Evolutionary conservation across 208 protist species (phyloP).

Genomic region (Crithidia brevicula): DNA sequence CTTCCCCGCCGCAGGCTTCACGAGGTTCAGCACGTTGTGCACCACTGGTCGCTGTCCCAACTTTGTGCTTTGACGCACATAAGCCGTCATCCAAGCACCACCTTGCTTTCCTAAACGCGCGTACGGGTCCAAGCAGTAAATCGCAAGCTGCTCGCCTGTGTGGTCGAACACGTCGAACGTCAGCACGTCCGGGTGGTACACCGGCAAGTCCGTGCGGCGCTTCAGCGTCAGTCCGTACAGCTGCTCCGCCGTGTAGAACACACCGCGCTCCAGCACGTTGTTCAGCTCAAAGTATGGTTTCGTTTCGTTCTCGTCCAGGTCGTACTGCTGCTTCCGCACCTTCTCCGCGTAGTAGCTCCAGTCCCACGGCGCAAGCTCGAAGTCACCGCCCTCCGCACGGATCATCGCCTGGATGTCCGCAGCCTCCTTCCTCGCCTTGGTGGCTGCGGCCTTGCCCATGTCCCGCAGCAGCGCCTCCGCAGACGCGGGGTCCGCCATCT

Average conservation of each 20-base stretch:
- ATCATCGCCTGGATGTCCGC: conserved; percentile 35
- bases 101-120: conserved; percentile 51
- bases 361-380: conserved; percentile 54
- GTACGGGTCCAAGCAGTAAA: conserved; percentile 55
- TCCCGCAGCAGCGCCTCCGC: conserved; percentile 36
- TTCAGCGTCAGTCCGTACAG: conserved; percentile 57
- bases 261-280: conserved; percentile 53
- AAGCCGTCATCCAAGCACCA: conserved; percentile 62
- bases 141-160: conserved; percentile 34
- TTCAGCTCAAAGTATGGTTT: conserved; percentile 63
- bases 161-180: conserved; percentile 48
- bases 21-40: conserved; percentile 59
- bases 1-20: conserved; percentile 47
- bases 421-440: conserved; percentile 32
- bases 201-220: conserved; percentile 48
- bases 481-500: conserved; percentile 49
- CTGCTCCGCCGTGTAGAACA: conserved; percentile 56
- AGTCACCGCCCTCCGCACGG: conserved; percentile 33
- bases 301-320: conserved; percentile 54
- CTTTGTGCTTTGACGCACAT: conserved; percentile 32
- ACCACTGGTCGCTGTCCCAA: conserved; percentile 49
- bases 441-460: conserved; percentile 12
- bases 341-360: conserved; percentile 57
- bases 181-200: conserved; percentile 48
- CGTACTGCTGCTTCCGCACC: conserved; percentile 46